Conservation (phyloP, 441 rosid genomes). For the Populus tomentosa region DNA sequence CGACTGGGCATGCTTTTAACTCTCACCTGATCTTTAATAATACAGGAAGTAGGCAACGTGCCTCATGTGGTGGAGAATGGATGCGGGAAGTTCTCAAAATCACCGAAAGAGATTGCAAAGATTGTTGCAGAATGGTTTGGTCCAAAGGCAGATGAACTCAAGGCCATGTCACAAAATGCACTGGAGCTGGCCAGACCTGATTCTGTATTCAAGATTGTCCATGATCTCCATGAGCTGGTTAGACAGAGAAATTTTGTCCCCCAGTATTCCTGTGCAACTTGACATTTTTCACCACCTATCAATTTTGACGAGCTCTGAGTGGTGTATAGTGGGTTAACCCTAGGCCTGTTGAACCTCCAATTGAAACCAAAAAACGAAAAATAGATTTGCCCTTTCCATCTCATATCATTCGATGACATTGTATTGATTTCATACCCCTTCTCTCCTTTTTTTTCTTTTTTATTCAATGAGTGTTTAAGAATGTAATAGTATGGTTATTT, state of each 20-base stretch:
- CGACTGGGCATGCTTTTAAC: not conserved
- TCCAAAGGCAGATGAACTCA: constrained; percentile 64
- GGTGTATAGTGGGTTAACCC: not conserved
- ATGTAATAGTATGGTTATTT: no score
- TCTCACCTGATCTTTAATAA: not conserved
- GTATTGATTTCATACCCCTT: not conserved
- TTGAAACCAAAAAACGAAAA: not conserved
- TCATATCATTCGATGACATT: not conserved
- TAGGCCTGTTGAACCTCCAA: not conserved
- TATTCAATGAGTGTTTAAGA: rapidly evolving
- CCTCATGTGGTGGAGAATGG: constrained; percentile 90
- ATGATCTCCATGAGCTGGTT: constrained; percentile 86
- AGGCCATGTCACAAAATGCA: constrained; percentile 79
- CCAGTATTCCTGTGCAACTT: constrained; percentile 54
- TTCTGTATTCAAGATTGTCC: constrained; percentile 92
- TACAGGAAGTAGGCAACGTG: constrained; percentile 92
- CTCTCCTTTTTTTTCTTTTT: no score
- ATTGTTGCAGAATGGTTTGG: constrained; percentile 88
- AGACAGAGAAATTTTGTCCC: constrained; percentile 60
- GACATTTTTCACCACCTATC: not conserved
- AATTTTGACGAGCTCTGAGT: not conserved
- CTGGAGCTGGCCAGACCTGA: constrained; percentile 84
- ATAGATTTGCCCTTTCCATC: not conserved
- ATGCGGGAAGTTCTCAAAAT: constrained; percentile 82
- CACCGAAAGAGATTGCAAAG: constrained; percentile 81